These are phyloP conservation scores for Corymbia calophylla DNA, from an alignment of 441 rosid genomes.

Conservation along the genomic window DNA sequence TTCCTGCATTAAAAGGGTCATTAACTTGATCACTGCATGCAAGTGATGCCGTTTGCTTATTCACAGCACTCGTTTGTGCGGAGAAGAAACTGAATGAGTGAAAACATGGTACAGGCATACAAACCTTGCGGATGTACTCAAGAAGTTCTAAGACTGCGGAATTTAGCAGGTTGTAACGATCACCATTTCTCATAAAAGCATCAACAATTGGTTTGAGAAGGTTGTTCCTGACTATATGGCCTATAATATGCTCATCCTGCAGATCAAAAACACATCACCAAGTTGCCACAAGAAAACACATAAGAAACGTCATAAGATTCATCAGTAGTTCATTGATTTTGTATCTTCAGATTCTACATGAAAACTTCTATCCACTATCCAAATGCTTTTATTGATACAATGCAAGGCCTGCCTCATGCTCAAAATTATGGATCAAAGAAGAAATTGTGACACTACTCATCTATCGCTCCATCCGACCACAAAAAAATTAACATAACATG, in stretches of 20 bases:
- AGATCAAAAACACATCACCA: conserved; percentile 7
- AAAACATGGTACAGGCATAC: conserved; percentile 8
- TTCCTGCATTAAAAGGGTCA: conserved; percentile 45
- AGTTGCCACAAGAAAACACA: neutral
- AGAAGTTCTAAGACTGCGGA: conserved; percentile 91
- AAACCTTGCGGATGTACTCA: conserved; percentile 84
- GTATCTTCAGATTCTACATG: neutral
- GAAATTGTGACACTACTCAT: neutral
- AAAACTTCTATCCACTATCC: neutral
- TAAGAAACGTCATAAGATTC: neutral
- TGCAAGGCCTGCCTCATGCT: neutral
- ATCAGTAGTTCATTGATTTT: neutral
- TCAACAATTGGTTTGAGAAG: conserved; percentile 79
- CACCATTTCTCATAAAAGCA: conserved; percentile 85
- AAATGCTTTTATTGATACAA: neutral
- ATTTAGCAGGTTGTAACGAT: conserved; percentile 86
- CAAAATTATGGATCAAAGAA: neutral
- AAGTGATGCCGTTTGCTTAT: neutral
- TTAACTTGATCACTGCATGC: neutral
- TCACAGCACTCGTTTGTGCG: neutral
- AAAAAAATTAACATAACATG: neutral
- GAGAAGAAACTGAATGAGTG: conserved; percentile 5
- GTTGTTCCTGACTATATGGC: conserved; percentile 79
- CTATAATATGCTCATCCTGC: conserved; percentile 86
- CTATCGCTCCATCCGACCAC: neutral